phyloP scores from a whole-genome alignment of 345 rosid genomes.

The Odontarrhena argentea region DNA sequence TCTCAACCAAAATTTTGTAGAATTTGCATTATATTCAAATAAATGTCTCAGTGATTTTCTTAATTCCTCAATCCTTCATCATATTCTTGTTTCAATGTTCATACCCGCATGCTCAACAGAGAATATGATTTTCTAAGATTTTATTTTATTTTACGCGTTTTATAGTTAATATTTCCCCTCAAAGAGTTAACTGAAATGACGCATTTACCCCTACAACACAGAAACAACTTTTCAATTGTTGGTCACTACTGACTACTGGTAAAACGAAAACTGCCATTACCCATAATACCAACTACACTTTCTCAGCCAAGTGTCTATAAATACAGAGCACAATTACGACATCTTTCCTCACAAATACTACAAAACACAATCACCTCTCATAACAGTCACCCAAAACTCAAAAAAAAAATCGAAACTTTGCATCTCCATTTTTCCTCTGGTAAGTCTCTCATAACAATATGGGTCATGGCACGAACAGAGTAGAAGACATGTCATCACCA shows the following conservation, averaged over 20 bases:
- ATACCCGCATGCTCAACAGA: conserved; percentile 27
- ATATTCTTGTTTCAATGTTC: conserved; percentile 29
- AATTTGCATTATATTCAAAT: neutral
- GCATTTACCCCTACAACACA: conserved; percentile 29
- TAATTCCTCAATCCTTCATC: conserved; percentile 14
- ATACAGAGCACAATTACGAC: conserved; percentile 29
- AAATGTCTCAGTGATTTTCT: neutral
- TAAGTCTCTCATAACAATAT: conserved; percentile 11
- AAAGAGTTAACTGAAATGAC: neutral
- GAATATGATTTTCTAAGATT: conserved; percentile 27
- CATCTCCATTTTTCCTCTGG: neutral
- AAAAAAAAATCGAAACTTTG: neutral
- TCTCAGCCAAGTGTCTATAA: conserved; percentile 34
- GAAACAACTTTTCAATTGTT: neutral
- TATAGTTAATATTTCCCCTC: neutral
- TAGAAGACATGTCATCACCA: conserved; percentile 44
- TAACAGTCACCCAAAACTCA: neutral
- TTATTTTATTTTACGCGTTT: neutral
- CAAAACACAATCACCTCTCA: conserved; percentile 14
- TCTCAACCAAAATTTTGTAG: neutral
- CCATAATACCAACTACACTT: conserved; percentile 38
- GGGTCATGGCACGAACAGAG: conserved; percentile 45
- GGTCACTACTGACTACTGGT: neutral
- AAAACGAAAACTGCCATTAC: conserved; percentile 37
- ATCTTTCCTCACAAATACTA: conserved; percentile 28